Evolutionary conservation across 2,329 filamentous ascomycete genomes (phyloP).

Genomic region (Microsporum canis): DNA sequence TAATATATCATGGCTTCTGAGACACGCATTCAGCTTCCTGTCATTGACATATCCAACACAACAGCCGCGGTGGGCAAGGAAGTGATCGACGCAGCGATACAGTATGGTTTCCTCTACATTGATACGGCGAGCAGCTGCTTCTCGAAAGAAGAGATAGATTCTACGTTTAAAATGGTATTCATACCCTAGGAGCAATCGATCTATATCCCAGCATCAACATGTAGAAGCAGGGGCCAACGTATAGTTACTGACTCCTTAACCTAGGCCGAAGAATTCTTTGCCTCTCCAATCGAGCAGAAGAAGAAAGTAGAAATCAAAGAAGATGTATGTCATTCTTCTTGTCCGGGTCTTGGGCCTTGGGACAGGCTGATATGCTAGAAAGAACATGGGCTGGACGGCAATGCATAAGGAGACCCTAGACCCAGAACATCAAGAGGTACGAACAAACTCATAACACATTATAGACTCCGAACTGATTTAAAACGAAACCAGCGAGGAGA

Average conservation of each 20-base stretch:
- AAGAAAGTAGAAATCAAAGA: conserved; percentile 60
- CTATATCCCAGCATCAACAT: no score
- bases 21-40: conserved; percentile 48
- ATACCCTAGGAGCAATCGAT: background rate
- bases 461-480: background rate
- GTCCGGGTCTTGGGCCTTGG: background rate
- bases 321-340: conserved; percentile 30
- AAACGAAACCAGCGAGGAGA: conserved; percentile 52
- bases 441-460: conserved; percentile 14
- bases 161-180: conserved; percentile 61
- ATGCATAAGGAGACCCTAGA: conserved; percentile 86
- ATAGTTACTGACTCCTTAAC: background rate
- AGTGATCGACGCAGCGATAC: conserved; percentile 66
- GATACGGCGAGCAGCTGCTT: conserved; percentile 63
- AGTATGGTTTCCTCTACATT: conserved; percentile 84
- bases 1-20: background rate
- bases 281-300: conserved; percentile 59
- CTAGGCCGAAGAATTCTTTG: conserved; percentile 63
- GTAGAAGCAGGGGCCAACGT: no score
- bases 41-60: conserved; percentile 66
- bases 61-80: conserved; percentile 51
- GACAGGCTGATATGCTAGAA: conserved; percentile 2
- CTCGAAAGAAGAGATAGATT: conserved; percentile 51
- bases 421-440: conserved; percentile 65
- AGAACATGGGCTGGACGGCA: conserved; percentile 80